Evolutionary conservation across 495 filamentous ascomycete species (phyloP).

Genomic region (Tuber indicum): DNA sequence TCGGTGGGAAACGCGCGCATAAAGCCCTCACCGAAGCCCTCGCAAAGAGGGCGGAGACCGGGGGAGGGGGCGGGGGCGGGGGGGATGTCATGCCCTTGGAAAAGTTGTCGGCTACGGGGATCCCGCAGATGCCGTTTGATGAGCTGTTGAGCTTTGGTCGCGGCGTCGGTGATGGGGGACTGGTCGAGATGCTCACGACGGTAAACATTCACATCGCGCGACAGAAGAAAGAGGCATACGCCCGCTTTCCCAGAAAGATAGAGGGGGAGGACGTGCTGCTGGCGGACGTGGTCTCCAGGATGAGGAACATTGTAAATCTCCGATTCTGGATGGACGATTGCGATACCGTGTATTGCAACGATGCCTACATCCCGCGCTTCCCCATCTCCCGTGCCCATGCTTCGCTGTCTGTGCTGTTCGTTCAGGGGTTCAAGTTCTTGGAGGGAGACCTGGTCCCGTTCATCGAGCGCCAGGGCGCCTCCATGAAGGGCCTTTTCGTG

Average conservation of each 20-base stretch:
- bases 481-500: not conserved
- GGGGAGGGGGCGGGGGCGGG: not conserved
- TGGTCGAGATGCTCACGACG: conserved; percentile 4
- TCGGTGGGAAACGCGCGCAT: conserved; percentile 19
- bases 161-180: not conserved
- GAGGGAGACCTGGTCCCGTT: not conserved
- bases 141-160: not conserved
- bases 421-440: not conserved
- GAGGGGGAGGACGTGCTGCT: not conserved
- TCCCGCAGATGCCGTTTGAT: conserved; percentile 2
- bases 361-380: not conserved
- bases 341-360: not conserved
- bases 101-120: not conserved
- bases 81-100: not conserved
- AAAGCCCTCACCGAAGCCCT: conserved; percentile 19
- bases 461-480: not conserved
- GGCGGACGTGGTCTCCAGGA: not conserved
- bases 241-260: not conserved
- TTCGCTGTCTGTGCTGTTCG: not conserved
- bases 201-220: not conserved
- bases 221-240: not conserved
- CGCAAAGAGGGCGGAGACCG: not conserved
- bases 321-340: conserved; percentile 2
- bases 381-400: not conserved
- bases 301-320: not conserved